Evolutionary conservation across 164 flowering plant species (phyloP).

Genomic region (Cinnamomum chago): DNA sequence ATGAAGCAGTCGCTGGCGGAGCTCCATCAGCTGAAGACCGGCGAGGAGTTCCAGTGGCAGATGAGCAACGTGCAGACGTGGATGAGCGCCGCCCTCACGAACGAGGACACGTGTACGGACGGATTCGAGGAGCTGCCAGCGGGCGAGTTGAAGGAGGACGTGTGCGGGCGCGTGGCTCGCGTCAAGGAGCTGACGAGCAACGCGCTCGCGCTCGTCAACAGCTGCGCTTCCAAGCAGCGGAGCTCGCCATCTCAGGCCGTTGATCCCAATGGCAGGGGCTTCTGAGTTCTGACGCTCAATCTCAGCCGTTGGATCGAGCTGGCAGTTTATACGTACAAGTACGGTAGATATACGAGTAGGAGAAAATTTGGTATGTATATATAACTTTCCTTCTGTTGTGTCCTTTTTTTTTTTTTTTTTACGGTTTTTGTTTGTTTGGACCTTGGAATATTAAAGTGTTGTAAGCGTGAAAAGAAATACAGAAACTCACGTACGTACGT

Average conservation of each 20-base stretch:
- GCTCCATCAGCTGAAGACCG: constrained; percentile 38
- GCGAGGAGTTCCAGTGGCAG: constrained; percentile 49
- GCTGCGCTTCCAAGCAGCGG: constrained; percentile 26
- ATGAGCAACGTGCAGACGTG: constrained; percentile 91
- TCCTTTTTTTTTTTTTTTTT: too few species aligned
- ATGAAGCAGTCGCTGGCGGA: constrained; percentile 57
- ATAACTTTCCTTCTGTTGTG: too few species aligned
- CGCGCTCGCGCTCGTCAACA: constrained; percentile 78
- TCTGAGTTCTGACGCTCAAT: not conserved
- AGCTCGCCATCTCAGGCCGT: not conserved
- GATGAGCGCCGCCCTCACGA: constrained; percentile 93
- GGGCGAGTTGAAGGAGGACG: constrained; percentile 42
- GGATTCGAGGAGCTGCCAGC: constrained; percentile 55
- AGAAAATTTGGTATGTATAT: not conserved
- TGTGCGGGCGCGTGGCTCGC: constrained; percentile 24
- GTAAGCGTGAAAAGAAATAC: too few species aligned
- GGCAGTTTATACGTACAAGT: not conserved
- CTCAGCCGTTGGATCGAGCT: not conserved
- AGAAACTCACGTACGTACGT: too few species aligned
- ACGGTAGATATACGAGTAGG: not conserved
- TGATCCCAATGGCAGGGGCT: not conserved
- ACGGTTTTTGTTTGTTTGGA: not conserved
- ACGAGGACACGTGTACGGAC: constrained; percentile 86
- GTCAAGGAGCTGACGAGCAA: constrained; percentile 70
- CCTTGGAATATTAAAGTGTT: not conserved